Base-by-base conservation (phyloP, 2,329 filamentous ascomycete species). In the Fusarium humuli region DNA sequence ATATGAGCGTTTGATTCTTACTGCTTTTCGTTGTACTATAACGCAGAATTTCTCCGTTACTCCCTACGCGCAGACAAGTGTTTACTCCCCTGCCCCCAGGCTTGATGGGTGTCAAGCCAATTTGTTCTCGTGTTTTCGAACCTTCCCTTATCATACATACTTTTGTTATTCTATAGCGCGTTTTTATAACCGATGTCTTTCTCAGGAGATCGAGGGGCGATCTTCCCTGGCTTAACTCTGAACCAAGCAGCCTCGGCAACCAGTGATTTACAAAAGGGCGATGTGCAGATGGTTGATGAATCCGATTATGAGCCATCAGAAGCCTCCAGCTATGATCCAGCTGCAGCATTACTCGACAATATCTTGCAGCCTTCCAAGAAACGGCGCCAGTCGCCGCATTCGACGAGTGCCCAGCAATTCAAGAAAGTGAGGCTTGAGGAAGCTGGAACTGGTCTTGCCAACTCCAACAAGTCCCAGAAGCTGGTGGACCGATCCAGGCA, bases 41-140 rank as follows among this genome's bases (percentile, higher is more conserved):
- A 54, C 62, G 49, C 54, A 42, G 57, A 37, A 44, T 42, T 50
- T 40, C 54, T 57, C 44, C 42, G 23, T 57, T 66, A 20, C 50
- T 54, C 42, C 40, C 34, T 37, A 65, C 67, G 55, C 69, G 63
- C 69, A 75, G 73, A 75, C 70, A 74, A 75, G 73, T 75, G 73
- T 75, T 74, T 54, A 48, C 34, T 61, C 42, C 50, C 20, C 32
- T 37, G 41, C 65, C 48, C 61, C 30, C 42, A 59, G 58, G 59
- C 56, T 67, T 71, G 70, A 56, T 65, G 44, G 20, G 53, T 46
- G 41, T 58, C 54, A 53, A 62, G 59, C 59, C 50, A 54, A 23
- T 50, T 22, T 54, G 41, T 61, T 34, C 63, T 61, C 57, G 53
- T 40, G 40, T 44, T 45, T 44, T 57, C 37, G n/a, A 20, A 6